Base-by-base conservation (phyloP, 139 green algal species). In the Chlorella sp. region DNA sequence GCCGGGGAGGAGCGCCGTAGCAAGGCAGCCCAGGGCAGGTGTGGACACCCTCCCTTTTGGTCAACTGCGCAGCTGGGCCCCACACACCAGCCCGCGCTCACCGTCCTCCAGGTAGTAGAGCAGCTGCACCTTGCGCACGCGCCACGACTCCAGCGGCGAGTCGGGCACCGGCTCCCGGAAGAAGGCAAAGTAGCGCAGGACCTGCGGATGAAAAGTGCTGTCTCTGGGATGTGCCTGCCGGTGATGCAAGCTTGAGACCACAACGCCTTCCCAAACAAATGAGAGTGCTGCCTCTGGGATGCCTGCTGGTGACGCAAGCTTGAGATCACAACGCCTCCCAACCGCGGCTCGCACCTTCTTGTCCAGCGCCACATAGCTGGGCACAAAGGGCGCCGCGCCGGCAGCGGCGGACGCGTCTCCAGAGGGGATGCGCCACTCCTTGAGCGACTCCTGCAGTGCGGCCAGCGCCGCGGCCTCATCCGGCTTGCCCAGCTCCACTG, bases 131-230 rank as follows among this genome's bases (percentile, higher is more conserved):
- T 94, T 94, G 62, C 96, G 91, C 38, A 97, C 84, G 60, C 95
- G 91, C 84, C 92, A 92, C 73, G 96, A 93, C 85, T 97, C 94
- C 75, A 94, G 91, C 74, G 92, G 90, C 62, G 83, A 92, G 81
- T 98, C 92, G 2, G 87, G 87, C 28, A 99, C 95, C 2, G 69
- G 65, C 87, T 98, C 96, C 76, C 95, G 94, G 89, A 98, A 98
- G 85, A 95, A 98, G 40, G 90, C 96, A 84, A 91, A 97, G 91
- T 97, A 99, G 30, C 97, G 91, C 40, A 99, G 88, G 20, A 98
- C 96, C 94, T 98, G 88, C 56, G 46, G 24, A 46, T 8, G 7
- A 75, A 30, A 6, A 72, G 38, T 26, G n/a, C 58, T 64, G 60
- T 38, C 16, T 36, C 30, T 40, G 56, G 1, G 20, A 3, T 46